These are phyloP conservation scores for Suhomyces kilbournensis DNA, from an alignment of 805 yeast species.

Conservation along the genomic window DNA sequence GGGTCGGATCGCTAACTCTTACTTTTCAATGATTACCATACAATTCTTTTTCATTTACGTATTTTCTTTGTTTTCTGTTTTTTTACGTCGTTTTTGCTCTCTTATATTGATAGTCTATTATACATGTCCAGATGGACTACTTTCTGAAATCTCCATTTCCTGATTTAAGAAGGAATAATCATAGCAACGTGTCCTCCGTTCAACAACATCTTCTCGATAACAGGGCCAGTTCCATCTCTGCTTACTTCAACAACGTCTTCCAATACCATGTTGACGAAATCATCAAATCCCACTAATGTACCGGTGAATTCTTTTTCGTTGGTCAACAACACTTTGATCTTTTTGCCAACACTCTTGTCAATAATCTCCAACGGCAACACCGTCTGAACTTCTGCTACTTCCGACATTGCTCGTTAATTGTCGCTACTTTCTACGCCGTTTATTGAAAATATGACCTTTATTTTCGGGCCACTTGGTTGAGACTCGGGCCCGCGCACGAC, in stretches of 20 bases:
- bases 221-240: slow-evolving; percentile 43
- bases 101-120: not conserved
- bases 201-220: slow-evolving; percentile 57
- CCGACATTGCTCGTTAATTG: not conserved
- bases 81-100: not conserved
- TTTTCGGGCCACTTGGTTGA: not conserved
- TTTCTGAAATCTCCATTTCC: not conserved
- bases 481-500: not conserved
- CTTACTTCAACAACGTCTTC: slow-evolving; percentile 70
- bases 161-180: slow-evolving; percentile 31
- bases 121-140: not conserved
- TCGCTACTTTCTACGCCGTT: not conserved
- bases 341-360: slow-evolving; percentile 81
- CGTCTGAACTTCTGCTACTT: slow-evolving; percentile 6
- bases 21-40: not conserved
- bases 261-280: slow-evolving; percentile 87
- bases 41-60: not conserved
- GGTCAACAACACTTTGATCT: slow-evolving; percentile 67
- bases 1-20: no score
- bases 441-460: not conserved
- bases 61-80: not conserved
- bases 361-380: slow-evolving; percentile 79
- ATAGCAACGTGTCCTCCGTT: slow-evolving; percentile 73
- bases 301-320: slow-evolving; percentile 80
- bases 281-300: slow-evolving; percentile 87